phyloP scores from a whole-genome alignment of 179 eudicot genomes.

The Dionaea muscipula region DNA sequence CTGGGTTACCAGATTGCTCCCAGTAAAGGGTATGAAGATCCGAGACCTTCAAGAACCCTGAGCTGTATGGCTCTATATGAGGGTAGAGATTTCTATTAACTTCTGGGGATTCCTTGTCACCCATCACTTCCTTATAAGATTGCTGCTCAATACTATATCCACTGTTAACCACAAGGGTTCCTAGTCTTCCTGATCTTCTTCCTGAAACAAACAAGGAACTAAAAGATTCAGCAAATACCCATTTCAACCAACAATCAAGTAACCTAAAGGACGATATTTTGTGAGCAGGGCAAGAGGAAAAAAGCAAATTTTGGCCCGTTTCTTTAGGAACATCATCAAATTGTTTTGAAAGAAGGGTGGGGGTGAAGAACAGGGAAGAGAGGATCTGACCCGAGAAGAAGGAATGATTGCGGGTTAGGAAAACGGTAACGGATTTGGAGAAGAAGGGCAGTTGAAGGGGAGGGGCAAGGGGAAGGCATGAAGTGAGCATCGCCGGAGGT shows the following conservation, averaged over 20 bases:
- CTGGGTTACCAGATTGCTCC: conserved; percentile 94
- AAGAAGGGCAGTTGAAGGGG: too few species aligned
- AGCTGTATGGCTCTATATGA: conserved; percentile 57
- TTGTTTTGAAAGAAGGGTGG: too few species aligned
- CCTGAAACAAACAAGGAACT: conserved; percentile 21
- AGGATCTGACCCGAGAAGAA: too few species aligned
- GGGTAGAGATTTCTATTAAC: conserved; percentile 47
- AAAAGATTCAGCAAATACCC: conserved; percentile 8
- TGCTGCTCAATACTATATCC: conserved; percentile 24
- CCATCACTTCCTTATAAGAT: conserved; percentile 36
- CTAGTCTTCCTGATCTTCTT: conserved; percentile 11
- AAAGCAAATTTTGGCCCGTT: too few species aligned
- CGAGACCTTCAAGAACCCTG: conserved; percentile 81
- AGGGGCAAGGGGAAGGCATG: too few species aligned
- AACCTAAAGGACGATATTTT: not conserved
- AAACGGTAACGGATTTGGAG: too few species aligned
- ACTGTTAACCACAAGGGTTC: conserved; percentile 21
- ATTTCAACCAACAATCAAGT: conserved; percentile 8
- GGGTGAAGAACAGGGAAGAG: too few species aligned
- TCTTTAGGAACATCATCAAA: too few species aligned
- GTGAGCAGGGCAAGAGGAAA: too few species aligned
- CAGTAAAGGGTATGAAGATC: conserved; percentile 71
- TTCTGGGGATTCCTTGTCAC: conserved; percentile 23
- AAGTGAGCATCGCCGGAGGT: too few species aligned
- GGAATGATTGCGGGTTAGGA: too few species aligned